A percentile compares a stretch with the other conserved stretches of the same genome.
These are phyloP conservation scores for Triticum monococcum DNA, from an alignment of 176 grass and related monocot species.

Conservation along the genomic window DNA sequence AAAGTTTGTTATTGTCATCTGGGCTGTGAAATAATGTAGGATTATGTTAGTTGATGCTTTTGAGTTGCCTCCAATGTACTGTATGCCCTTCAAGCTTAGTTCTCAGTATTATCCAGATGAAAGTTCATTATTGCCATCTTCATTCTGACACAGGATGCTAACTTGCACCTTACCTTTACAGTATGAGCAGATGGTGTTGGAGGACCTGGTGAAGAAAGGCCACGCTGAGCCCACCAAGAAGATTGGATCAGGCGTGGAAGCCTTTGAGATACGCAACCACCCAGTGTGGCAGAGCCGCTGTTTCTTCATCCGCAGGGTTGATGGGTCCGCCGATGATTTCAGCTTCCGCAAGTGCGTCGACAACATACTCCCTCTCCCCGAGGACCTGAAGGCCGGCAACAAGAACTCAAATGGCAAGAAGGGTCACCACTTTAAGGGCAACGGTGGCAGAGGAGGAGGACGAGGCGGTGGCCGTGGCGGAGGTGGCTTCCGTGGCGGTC, in stretches of 20 bases:
- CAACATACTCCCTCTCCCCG: constrained; percentile 79
- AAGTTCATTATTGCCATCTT: too few relatives aligned
- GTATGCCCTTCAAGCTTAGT: too few relatives aligned
- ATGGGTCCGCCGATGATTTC: constrained; percentile 76
- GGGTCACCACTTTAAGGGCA: constrained; percentile 34
- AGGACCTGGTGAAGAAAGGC: constrained; percentile 80
- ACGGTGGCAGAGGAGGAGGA: constrained; percentile 36
- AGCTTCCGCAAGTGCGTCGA: constrained; percentile 98
- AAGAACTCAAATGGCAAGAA: constrained; percentile 40
- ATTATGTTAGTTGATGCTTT: too few relatives aligned
- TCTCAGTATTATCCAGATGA: too few relatives aligned
- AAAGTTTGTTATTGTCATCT: not conserved
- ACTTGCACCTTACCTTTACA: constrained; percentile 31
- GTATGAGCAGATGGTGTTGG: constrained; percentile 85
- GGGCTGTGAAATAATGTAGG: too few relatives aligned
- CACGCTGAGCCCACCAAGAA: constrained; percentile 63
- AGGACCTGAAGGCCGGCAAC: constrained; percentile 55
- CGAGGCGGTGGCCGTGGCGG: constrained; percentile 44
- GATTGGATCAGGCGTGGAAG: constrained; percentile 72
- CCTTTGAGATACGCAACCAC: constrained; percentile 81
- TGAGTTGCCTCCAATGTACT: too few relatives aligned
- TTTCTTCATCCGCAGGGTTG: constrained; percentile 75
- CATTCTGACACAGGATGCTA: not conserved
- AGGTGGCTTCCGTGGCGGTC: constrained; percentile 31
- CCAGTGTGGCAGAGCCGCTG: constrained; percentile 69